phyloP scores from a whole-genome alignment of 148 eudicot genomes.

The Vaccinium myrtillus region DNA sequence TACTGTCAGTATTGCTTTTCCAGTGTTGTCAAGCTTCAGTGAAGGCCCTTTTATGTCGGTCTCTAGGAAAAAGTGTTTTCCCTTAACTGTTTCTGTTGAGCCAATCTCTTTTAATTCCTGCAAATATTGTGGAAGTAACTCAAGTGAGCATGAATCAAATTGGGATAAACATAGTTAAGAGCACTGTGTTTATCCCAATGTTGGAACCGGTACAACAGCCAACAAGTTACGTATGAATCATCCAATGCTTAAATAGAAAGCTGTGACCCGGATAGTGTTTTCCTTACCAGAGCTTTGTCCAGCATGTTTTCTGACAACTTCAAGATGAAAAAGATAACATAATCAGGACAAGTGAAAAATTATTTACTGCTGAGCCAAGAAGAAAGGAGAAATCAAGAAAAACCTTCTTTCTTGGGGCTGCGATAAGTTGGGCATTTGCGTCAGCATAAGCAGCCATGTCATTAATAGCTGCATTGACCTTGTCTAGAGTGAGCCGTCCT shows the following conservation, averaged over 20 bases:
- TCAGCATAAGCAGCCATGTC: conserved; percentile 92
- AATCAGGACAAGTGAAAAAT: conserved; percentile 27
- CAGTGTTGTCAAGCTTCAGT: conserved; percentile 85
- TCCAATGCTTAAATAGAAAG: not conserved
- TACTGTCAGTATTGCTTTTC: conserved; percentile 84
- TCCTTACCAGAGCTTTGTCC: conserved; percentile 85
- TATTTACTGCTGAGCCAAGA: conserved; percentile 14
- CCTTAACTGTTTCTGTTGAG: conserved; percentile 62
- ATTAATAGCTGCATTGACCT: conserved; percentile 78
- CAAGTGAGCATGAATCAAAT: not conserved
- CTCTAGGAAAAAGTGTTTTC: conserved; percentile 78
- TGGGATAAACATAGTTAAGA: not conserved
- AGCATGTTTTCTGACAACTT: conserved; percentile 69
- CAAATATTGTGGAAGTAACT: conserved; percentile 1
- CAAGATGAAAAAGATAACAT: conserved; percentile 30
- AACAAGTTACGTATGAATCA: not conserved
- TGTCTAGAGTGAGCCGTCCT: conserved; percentile 87
- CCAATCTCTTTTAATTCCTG: conserved; percentile 82
- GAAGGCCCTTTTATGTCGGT: conserved; percentile 82
- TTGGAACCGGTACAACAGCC: not conserved
- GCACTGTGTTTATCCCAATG: not conserved
- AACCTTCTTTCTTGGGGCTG: conserved; percentile 93
- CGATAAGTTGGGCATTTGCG: conserved; percentile 72
- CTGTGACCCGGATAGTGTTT: conserved; percentile 3
- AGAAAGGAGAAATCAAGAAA: conserved; percentile 5